A percentile compares a stretch with the other conserved stretches of the same genome.
These are phyloP conservation scores for Thielaviopsis ethacetica DNA, from an alignment of 2,329 filamentous ascomycete species.

Conservation along the genomic window DNA sequence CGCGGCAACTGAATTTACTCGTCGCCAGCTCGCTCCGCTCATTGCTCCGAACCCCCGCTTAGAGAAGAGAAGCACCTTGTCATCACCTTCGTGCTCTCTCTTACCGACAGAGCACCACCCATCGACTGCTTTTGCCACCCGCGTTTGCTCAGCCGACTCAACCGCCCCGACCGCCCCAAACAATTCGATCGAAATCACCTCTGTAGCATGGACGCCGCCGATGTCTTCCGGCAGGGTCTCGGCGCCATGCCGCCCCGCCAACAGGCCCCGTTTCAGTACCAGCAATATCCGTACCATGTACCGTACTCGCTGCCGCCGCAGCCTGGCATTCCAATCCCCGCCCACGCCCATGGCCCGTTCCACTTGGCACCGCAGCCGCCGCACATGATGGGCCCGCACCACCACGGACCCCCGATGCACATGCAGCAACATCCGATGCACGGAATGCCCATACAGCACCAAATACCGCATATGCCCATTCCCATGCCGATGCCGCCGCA, in stretches of 20 bases:
- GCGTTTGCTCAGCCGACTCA: neutral
- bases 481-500: slow-evolving; percentile 9
- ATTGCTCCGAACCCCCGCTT: neutral
- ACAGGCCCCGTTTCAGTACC: slow-evolving; percentile 9
- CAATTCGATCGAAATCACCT: neutral
- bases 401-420: slow-evolving; percentile 11
- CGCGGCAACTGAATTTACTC: neutral
- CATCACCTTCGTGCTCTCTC: neutral
- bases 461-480: slow-evolving; percentile 5
- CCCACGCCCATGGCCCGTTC: slow-evolving; percentile 2
- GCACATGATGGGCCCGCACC: slow-evolving; percentile 10
- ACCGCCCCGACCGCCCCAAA: neutral
- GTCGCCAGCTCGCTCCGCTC: neutral
- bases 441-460: slow-evolving; percentile 6
- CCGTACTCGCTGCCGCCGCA: slow-evolving; percentile 8
- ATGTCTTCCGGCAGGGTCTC: slow-evolving; percentile 43
- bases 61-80: neutral
- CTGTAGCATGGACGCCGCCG: slow-evolving; percentile 37
- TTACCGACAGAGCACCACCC: neutral
- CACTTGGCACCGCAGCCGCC: slow-evolving; percentile 16
- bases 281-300: slow-evolving; percentile 10
- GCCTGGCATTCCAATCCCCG: slow-evolving; percentile 9
- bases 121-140: neutral
- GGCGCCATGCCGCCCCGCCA: slow-evolving; percentile 18
- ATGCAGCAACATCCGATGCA: neutral